Percentiles rank a stretch among this genome's conserved stretches.
Conservation (phyloP, 1,284 basidiomycete species). For the Austroboletus niveus region DNA sequence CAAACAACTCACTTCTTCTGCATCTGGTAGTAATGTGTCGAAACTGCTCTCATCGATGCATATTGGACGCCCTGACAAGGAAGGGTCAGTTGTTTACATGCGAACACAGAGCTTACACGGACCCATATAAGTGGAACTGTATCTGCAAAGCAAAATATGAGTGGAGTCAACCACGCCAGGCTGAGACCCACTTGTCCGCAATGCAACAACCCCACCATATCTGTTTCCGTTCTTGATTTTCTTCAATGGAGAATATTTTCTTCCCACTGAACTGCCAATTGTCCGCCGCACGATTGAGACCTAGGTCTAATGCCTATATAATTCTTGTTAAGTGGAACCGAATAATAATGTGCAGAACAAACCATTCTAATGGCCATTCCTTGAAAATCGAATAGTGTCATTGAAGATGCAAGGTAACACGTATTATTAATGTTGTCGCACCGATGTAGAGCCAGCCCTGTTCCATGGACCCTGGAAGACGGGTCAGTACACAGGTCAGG, state of each 20-base stretch:
- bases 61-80: conserved; percentile 56
- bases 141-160: conserved; percentile 37
- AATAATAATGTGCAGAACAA: conserved; percentile 9
- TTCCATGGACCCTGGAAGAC: conserved; percentile 58
- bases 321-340: background rate
- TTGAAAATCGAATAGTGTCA: conserved; percentile 25
- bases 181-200: conserved; percentile 60
- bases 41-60: conserved; percentile 73
- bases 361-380: conserved; percentile 81
- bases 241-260: conserved; percentile 68
- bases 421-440: conserved; percentile 31
- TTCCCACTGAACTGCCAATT: conserved; percentile 68
- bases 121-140: conserved; percentile 72
- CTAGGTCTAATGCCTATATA: conserved; percentile 75
- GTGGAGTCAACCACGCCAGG: conserved; percentile 1
- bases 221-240: conserved; percentile 74
- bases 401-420: background rate
- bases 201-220: conserved; percentile 83
- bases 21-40: conserved; percentile 65
- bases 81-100: conserved; percentile 3
- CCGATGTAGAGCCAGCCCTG: conserved; percentile 82
- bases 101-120: conserved; percentile 7
- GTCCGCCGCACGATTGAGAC: conserved; percentile 77
- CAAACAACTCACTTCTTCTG: conserved; percentile 44
- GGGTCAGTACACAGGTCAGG: conserved; percentile 8